These are phyloP conservation scores for Xylariaceae sp. DNA, from an alignment of 2,329 filamentous ascomycete genomes.

Conservation along the genomic window DNA sequence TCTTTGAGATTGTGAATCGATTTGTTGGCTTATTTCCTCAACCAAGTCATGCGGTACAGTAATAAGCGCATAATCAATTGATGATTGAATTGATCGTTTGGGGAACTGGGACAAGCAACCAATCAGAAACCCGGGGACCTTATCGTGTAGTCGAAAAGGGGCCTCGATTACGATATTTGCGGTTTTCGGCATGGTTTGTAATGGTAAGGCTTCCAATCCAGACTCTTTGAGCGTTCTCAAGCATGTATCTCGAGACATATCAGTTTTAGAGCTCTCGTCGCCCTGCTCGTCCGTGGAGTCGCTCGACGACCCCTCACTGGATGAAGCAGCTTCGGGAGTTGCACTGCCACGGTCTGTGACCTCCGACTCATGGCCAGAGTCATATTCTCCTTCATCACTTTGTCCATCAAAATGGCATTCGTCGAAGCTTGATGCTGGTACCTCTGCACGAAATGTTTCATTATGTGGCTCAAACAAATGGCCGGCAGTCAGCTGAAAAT, in stretches of 20 bases:
- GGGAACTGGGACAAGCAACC: neutral
- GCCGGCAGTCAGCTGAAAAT: constrained; percentile 11
- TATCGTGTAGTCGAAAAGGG: neutral
- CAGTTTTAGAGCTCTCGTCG: too few relatives aligned
- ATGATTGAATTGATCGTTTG: neutral
- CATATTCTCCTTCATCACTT: neutral
- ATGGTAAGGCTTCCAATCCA: too few relatives aligned
- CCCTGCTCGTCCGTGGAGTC: neutral
- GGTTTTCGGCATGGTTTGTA: neutral
- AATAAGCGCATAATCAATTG: constrained; percentile 15
- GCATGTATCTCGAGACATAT: neutral
- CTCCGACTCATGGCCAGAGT: neutral
- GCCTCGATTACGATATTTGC: neutral
- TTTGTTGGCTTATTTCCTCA: neutral
- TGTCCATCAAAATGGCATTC: constrained; percentile 14
- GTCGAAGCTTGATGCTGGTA: neutral
- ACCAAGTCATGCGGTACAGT: neutral
- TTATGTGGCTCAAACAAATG: constrained; percentile 3
- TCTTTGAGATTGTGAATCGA: neutral
- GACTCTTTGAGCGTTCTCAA: neutral
- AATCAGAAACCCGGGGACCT: neutral
- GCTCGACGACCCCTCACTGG: neutral
- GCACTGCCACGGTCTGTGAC: neutral
- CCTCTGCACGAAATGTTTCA: neutral
- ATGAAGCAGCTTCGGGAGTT: neutral